Evolutionary conservation across 1,284 basidiomycete genomes (phyloP), one percentile per base, ranked within the genome.

Genomic region (Thecaphora thlaspeos): DNA sequence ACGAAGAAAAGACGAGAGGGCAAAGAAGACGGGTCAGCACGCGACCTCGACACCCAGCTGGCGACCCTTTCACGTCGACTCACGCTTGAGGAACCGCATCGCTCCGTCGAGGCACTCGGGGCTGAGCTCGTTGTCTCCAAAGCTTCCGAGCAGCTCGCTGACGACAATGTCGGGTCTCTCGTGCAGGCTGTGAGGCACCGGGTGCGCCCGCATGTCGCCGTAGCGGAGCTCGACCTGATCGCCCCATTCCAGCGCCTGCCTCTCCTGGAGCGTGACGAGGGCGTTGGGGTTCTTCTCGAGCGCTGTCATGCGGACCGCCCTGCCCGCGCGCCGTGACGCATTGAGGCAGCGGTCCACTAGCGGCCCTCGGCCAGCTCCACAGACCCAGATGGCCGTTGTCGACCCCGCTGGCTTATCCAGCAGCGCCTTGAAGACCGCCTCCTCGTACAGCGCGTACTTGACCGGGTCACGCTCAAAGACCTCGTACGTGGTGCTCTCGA

Each of bases 71-170:
- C n/a, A n/a, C n/a, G n/a, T n/a, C n/a, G n/a, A 64, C 61, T 50
- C 51, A 64, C 55, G 69, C 45, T 76, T 76, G 40, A 76, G 46
- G 49, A 77, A 92, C 41, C 92, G 82, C 84, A 88, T 86, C 17
- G 89, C 93, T n/a, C 93, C 93, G 77, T 97, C 93, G 28, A 97
- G 81, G 79, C 93, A 96, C 79, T 99, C 95, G 0, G 95, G 95
- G 74, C 90, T 93, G 40, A 98, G 85, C 79, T 99, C 95, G 66
- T 99, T 99, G 80, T 99, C 95, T 4, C 94, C 95, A 80, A 99
- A 98, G 9, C 90, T 93, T 4, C 95, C 95, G 58, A 99, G 80
- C 18, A 99, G 83, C 80, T 99, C 95, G 80, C 90, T 94, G 68
- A 99, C 88, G 47, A 99, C 83, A 58, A 99, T 90, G 78, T 98